These are phyloP conservation scores for Annulohypoxylon truncatum DNA, from an alignment of 2,329 filamentous ascomycete species.

Conservation along the genomic window DNA sequence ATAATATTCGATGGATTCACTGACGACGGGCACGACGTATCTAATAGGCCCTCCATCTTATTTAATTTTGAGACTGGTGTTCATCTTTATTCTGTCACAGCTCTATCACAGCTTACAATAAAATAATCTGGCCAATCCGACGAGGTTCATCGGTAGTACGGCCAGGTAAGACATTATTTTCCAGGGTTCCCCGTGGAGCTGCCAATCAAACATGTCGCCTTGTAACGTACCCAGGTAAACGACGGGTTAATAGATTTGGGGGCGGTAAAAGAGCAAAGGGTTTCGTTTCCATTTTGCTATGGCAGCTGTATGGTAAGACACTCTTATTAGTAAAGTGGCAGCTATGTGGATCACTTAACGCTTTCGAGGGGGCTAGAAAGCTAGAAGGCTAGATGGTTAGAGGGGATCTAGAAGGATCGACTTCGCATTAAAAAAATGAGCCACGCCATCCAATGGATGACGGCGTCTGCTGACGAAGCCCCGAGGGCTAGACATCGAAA, in stretches of 20 bases:
- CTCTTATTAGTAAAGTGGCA: not conserved
- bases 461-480: slow-evolving; percentile 29
- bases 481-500: slow-evolving; percentile 8
- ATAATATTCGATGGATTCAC: slow-evolving; percentile 7
- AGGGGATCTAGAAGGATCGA: slow-evolving; percentile 12
- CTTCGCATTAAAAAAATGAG: slow-evolving; percentile 27
- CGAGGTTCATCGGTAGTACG: slow-evolving; percentile 17
- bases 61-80: slow-evolving; percentile 23
- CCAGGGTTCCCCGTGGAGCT: slow-evolving; percentile 13
- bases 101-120: slow-evolving; percentile 6
- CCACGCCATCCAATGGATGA: slow-evolving; percentile 24
- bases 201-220: slow-evolving; percentile 35
- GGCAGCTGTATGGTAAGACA: not conserved
- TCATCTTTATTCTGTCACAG: slow-evolving; percentile 6
- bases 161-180: slow-evolving; percentile 21
- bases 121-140: slow-evolving; percentile 22
- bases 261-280: not conserved
- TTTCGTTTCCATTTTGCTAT: slow-evolving; percentile 3
- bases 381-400: not conserved
- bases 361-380: not conserved
- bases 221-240: not conserved
- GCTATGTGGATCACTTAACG: not conserved
- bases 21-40: not conserved
- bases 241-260: not conserved
- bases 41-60: slow-evolving; percentile 18